Evolutionary conservation across 176 grass and related monocot genomes (phyloP).

Genomic region (Echinochloa phyllopogon): DNA sequence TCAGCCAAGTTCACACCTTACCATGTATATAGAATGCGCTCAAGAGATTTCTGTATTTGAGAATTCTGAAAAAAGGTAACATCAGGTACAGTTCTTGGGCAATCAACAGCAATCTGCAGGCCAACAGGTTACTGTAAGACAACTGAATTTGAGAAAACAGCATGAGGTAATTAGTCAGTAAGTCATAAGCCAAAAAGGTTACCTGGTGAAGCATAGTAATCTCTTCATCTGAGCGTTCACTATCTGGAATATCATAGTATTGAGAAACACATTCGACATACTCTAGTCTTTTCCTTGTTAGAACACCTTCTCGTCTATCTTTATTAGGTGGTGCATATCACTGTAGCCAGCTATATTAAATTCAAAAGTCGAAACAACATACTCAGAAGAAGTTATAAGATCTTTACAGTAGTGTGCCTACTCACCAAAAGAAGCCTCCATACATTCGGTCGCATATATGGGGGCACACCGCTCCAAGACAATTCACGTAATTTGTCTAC

Average conservation of each 20-base stretch:
- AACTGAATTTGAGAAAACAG: not conserved
- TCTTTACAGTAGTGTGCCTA: not conserved
- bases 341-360: conserved; percentile 91
- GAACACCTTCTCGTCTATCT: conserved; percentile 87
- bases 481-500: conserved; percentile 92
- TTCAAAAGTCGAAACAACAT: conserved; percentile 53
- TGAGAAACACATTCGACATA: conserved; percentile 99
- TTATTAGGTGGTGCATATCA: conserved; percentile 98
- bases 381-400: conserved; percentile 15
- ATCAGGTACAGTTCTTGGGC: conserved; percentile 87
- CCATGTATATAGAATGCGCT: conserved; percentile 97
- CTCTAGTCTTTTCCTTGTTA: conserved; percentile 90
- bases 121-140: not conserved
- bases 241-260: conserved; percentile 89
- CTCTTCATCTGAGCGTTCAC: conserved; percentile 94
- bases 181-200: conserved; percentile 15
- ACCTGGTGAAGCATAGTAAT: conserved; percentile 99
- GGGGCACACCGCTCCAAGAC: conserved; percentile 97
- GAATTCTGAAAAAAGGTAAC: conserved; percentile 81
- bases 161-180: not conserved
- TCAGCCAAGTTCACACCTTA: conserved; percentile 43
- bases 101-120: conserved; percentile 77
- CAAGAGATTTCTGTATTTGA: conserved; percentile 94
- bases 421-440: conserved; percentile 98
- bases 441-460: conserved; percentile 96